Base-by-base conservation (phyloP, 768 basidiomycete species). In the Xerocomellus amylosporus region DNA sequence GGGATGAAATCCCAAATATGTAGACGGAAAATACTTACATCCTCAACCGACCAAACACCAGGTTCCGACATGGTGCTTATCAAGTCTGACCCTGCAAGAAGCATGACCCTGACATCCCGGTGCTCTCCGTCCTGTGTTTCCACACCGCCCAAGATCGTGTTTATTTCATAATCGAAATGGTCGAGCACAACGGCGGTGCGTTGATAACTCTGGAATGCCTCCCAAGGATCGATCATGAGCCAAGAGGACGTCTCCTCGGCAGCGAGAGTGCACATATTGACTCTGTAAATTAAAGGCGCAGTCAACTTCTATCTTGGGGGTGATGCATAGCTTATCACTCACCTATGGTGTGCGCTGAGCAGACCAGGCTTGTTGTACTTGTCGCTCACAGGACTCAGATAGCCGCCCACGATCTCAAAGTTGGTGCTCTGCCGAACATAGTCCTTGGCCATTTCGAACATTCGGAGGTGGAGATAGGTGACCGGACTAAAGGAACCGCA, bases 361-460 rank as follows among this genome's bases (percentile, higher is more conserved):
- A 99, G 77, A 48, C 97, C 97, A 34, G 90, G 85, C 71, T 99
- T 99, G 82, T 93, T 92, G 85, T 99, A 99, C 77, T 81, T 78
- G 77, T 96, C 94, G 66, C 85, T 88, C 68, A 99, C 97, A 31
- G 97, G 96, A 62, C 93, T 96, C 64, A 98, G 84, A 74, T 98
- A 98, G 4, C 93, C 94, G 24, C 90, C 97, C 64, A 98, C 79
- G 63, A 99, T 90, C 73, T 97, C 93, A 64, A 91, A 97, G 59
- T 90, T 77, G 45, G 92, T 93, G 71, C 94, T 92, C 64, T 93
- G 90, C 48, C 92, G 85, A 49, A 90, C 84, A 65, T 93, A 94
- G 77, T 98, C 97, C 74, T 88, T 90, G 52, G 96, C 97, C 97
- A 99, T 98, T 71, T 98, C 97, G 73, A 98, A 99, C 94, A 99